These are phyloP conservation scores for Ophiosphaerella narmari DNA, from an alignment of 2,329 filamentous ascomycete genomes.

Conservation along the genomic window DNA sequence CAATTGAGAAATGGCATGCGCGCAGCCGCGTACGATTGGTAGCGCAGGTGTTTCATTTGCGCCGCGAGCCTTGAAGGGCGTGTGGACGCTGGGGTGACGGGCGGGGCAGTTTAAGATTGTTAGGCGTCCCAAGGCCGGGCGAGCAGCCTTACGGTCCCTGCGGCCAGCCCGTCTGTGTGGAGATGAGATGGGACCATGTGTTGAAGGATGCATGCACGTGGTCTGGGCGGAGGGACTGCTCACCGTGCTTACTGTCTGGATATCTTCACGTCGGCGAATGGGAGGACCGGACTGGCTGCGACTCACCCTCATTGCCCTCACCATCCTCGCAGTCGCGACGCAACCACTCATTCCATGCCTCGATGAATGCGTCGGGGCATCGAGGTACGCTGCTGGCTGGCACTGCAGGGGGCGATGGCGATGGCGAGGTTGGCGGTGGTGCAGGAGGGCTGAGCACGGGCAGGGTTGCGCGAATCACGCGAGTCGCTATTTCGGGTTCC, in stretches of 20 bases:
- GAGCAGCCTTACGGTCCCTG: conserved; percentile 27
- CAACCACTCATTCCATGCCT: too few relatives aligned
- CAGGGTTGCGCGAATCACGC: conserved; percentile 13
- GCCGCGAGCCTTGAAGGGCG: conserved; percentile 13
- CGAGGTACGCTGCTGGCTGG: too few relatives aligned
- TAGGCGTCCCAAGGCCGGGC: conserved; percentile 29
- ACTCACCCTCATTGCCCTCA: too few relatives aligned
- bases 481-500: conserved; percentile 37
- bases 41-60: conserved; percentile 15
- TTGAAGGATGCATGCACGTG: conserved; percentile 3
- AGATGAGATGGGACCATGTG: conserved; percentile 33
- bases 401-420: too few relatives aligned
- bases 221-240: conserved; percentile 34
- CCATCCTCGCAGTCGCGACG: too few relatives aligned
- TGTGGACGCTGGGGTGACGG: conserved; percentile 30
- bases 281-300: background rate
- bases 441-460: conserved; percentile 38
- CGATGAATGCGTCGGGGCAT: too few relatives aligned
- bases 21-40: conserved; percentile 8
- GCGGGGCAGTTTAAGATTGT: conserved; percentile 19
- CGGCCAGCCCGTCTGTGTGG: conserved; percentile 36
- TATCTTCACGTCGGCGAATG: conserved; percentile 30
- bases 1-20: conserved; percentile 2
- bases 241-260: conserved; percentile 40
- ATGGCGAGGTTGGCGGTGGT: conserved; percentile 6